A percentile compares a stretch with the other conserved stretches of the same genome.
Conservation (phyloP, 2,329 filamentous ascomycete species). For the Fusarium paranaense region DNA sequence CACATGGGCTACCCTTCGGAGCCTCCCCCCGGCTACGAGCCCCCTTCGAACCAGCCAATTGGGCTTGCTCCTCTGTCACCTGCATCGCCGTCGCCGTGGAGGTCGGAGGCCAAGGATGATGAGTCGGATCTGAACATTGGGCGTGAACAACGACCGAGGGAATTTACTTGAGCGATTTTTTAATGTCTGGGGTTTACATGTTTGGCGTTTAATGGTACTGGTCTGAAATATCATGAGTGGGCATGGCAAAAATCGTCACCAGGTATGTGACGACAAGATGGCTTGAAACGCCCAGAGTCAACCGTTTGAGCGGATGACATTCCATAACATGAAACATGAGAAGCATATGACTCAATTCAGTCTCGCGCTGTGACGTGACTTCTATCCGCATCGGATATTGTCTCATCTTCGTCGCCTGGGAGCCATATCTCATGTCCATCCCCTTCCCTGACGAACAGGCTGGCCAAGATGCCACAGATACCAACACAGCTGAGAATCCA, state of each 20-base stretch:
- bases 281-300: background rate
- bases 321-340: slow-evolving; percentile 4
- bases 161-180: slow-evolving; percentile 44
- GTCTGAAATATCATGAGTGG: background rate
- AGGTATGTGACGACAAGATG: background rate
- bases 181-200: background rate
- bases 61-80: slow-evolving; percentile 45
- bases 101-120: slow-evolving; percentile 42
- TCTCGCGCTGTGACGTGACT: background rate
- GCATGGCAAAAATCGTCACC: background rate
- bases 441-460: slow-evolving; percentile 68
- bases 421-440: slow-evolving; percentile 74
- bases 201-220: slow-evolving; percentile 36
- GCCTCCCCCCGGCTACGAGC: slow-evolving; percentile 49
- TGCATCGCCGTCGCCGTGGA: slow-evolving; percentile 42
- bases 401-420: slow-evolving; percentile 67
- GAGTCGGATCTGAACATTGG: slow-evolving; percentile 49
- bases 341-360: background rate
- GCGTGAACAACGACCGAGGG: slow-evolving; percentile 47
- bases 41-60: slow-evolving; percentile 46
- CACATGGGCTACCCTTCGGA: slow-evolving; percentile 40
- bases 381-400: background rate
- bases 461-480: slow-evolving; percentile 60
- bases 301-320: background rate
- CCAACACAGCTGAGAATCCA: slow-evolving; percentile 67